Percentiles rank a stretch among this genome's conserved stretches.
These are phyloP conservation scores for Fraxinus velutina DNA, from an alignment of 305 asterid genomes.

Conservation along the genomic window DNA sequence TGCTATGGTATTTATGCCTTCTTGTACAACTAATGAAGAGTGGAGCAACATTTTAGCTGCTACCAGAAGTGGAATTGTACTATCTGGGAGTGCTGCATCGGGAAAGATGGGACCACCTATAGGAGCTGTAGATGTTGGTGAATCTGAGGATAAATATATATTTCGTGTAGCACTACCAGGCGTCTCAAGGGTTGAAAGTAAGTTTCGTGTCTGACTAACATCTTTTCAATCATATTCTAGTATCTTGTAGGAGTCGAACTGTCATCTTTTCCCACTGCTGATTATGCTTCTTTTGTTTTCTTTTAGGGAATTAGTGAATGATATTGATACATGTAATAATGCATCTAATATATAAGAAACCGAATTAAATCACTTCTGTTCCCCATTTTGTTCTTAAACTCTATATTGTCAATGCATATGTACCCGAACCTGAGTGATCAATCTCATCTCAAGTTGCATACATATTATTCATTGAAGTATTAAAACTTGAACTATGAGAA, in stretches of 20 bases:
- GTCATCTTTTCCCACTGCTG: not conserved
- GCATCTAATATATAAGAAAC: not conserved
- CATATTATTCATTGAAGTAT: not conserved
- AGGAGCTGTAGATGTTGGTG: constrained; percentile 40
- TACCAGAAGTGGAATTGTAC: constrained; percentile 31
- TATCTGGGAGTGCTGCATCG: constrained; percentile 41
- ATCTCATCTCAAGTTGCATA: not conserved
- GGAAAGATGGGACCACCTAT: constrained; percentile 39
- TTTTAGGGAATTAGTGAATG: not conserved
- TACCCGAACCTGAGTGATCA: not conserved
- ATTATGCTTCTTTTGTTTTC: not conserved
- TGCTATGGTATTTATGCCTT: constrained; percentile 37
- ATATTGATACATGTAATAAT: not conserved
- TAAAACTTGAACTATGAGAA: not conserved
- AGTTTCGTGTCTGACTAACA: constrained; percentile 13
- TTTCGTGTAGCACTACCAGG: constrained; percentile 54
- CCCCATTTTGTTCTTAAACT: not conserved
- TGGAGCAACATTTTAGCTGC: constrained; percentile 34
- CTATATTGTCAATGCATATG: not conserved
- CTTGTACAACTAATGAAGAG: constrained; percentile 35
- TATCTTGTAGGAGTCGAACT: not conserved
- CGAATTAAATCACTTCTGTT: not conserved
- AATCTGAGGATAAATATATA: constrained; percentile 38
- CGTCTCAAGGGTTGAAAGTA: constrained; percentile 40
- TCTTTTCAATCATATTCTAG: not conserved